Base-by-base conservation (phyloP, 441 rosid genomes). In the Metrosideros polymorpha region DNA sequence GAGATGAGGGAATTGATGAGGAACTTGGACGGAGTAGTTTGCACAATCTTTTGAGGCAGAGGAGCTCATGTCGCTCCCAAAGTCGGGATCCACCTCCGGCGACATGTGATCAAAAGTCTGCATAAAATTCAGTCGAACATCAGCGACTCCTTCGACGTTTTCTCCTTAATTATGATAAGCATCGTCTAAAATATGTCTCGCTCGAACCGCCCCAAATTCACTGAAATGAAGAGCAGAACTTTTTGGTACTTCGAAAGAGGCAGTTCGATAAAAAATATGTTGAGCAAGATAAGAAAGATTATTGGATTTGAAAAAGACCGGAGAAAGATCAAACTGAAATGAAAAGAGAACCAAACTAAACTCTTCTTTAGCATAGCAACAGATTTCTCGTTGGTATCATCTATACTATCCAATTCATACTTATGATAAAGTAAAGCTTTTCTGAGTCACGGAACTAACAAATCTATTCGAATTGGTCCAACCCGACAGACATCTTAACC, bases 71-170 rank as follows among this genome's bases (percentile, higher is more conserved):
- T 87, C 76, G 63, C 84, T 84, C 57, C 84, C 82, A 54, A 89
- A 83, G 82, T 90, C 90, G 83, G 61, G 87, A 86, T 90, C 87
- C 82, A 22, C 30, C 66, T 63, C 84, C 54, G 88, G 84, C 82
- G 30, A 87, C 85, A 79, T 9, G 30, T 13, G 85, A 59, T 89
- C 86, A 83, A 24, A 57, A 66, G 86, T 89, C 94, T 90, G 93
- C 89, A 84, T 55, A 32, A 71, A 39, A 71, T 71, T 42, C 27
- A 22, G n/a, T 71, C 15, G 8, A 71, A 47, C 22, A 71, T 71
- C 47, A 71, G 47, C 47, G 10, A 39, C 47, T 71, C 79, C 47
- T 39, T 39, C 15, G 14, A 39, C 47, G 24, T 19, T 66, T 66
- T 22, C 79, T 19, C 79, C 45, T 35, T 19, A 35, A 22, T 66